Conservation (phyloP, 1,139 yeast genomes). For the Protomyces inundatus region DNA sequence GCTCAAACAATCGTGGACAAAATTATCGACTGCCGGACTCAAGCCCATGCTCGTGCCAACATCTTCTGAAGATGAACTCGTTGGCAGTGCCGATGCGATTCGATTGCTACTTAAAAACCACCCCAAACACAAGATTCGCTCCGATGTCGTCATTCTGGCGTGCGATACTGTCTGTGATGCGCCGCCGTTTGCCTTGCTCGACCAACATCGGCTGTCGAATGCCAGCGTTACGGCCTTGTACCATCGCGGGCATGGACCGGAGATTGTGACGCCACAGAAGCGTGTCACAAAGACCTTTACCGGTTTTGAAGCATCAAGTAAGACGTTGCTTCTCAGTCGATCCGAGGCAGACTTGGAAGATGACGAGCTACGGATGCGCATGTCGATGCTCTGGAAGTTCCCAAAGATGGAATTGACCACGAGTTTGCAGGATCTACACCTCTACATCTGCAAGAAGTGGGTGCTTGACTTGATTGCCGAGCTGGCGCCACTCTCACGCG, state of each 20-base stretch:
- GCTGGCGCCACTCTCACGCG: conserved; percentile 20
- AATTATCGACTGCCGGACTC: conserved; percentile 25
- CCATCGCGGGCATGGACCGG: conserved; percentile 19
- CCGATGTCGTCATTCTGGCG: conserved; percentile 73
- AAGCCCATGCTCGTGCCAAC: conserved; percentile 30
- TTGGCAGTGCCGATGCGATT: conserved; percentile 52
- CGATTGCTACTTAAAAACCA: conserved; percentile 34
- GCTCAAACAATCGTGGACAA: conserved; percentile 30
- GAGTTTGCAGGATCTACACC: conserved; percentile 65
- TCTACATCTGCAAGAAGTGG: conserved; percentile 56
- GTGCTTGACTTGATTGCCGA: conserved; percentile 26
- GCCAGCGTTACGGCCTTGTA: conserved; percentile 25
- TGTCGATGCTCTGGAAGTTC: conserved; percentile 84
- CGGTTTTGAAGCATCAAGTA: conserved; percentile 26
- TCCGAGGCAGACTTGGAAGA: conserved; percentile 34
- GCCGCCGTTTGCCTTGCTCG: conserved; percentile 83
- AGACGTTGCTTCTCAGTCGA: conserved; percentile 33
- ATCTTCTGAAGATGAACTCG: conserved; percentile 29
- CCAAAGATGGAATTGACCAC: conserved; percentile 75
- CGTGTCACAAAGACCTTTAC: conserved; percentile 25
- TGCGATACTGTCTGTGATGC: conserved; percentile 90
- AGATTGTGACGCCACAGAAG: conserved; percentile 11
- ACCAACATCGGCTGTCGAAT: conserved; percentile 57
- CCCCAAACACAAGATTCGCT: conserved; percentile 31
- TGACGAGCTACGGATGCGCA: conserved; percentile 64